phyloP scores from a whole-genome alignment of 1,284 basidiomycete species.

The Agroathelia rolfsii region DNA sequence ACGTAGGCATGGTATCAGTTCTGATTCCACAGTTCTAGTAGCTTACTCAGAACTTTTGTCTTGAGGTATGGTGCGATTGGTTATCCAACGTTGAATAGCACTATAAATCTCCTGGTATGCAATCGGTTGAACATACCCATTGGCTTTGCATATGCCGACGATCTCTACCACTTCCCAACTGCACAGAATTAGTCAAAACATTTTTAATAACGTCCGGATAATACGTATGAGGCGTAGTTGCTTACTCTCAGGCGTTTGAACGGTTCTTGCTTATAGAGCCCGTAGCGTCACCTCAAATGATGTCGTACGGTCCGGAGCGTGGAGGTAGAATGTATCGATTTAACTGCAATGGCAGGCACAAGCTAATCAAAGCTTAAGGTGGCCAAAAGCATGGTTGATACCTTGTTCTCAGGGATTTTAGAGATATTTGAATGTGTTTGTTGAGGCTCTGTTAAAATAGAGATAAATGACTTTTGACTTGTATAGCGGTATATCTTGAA shows the following conservation, averaged over 20 bases:
- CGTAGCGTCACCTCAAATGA: conserved; percentile 38
- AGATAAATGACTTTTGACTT: no score
- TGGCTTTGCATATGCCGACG: conserved; percentile 40
- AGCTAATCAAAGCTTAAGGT: no score
- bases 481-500: no score
- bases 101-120: conserved; percentile 63
- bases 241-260: conserved; percentile 38
- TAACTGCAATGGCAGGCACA: no score
- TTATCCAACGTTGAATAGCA: conserved; percentile 37
- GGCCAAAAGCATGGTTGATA: no score
- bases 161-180: conserved; percentile 59
- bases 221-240: conserved; percentile 34
- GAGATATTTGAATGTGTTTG: conserved; percentile 21
- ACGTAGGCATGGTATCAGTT: conserved; percentile 52
- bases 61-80: not conserved
- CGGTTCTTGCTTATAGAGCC: conserved; percentile 38
- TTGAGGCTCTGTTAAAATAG: conserved; percentile 18
- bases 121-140: conserved; percentile 52
- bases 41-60: not conserved
- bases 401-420: no score
- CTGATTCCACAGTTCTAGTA: conserved; percentile 39
- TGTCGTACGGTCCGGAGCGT: conserved; percentile 40
- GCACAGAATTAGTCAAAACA: not conserved
- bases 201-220: no score
- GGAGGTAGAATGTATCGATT: conserved; percentile 50